Evolutionary conservation across 768 basidiomycete genomes (phyloP), one percentile per base, ranked within the genome.

Genomic region (Rhizopogon salebrosus): DNA sequence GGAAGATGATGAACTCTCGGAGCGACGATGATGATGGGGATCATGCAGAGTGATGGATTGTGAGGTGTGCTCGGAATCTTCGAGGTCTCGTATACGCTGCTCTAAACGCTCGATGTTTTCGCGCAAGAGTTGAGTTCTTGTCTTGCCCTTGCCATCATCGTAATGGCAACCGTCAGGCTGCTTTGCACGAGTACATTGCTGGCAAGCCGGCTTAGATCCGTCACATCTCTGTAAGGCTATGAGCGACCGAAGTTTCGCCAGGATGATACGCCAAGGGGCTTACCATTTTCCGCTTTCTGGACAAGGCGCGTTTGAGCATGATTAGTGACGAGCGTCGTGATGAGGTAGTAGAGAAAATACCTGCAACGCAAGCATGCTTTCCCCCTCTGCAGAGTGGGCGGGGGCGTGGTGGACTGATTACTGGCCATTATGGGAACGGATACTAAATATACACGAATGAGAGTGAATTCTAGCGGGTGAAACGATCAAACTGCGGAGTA

Each of bases 101-200:
- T 91, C 87, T 52, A 90, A 81, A 36, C 82, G 82, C 40, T 75
- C 74, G 57, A 91, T 87, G 62, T 84, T 86, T 64, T 91, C 89
- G 52, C 87, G 83, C 53, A 91, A 77, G 46, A 89, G 66, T 61
- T 90, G 88, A 0, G 89, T 90, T 55, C 87, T 77, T 41, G 87
- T 89, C 73, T 89, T 90, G 45, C 86, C 85, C 72, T 85, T 88
- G 23, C 89, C 89, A 68, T 91, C 89, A 59, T 91, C 89, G 64
- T 90, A 91, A 61, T 87, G 85, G 67, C 89, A 91, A 10, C 65
- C 72, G 3, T 89, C 85, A 48, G 72, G 73, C 64, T 89, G 89
- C 76, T 90, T 90, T 39, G 87, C 87, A 49, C 85, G 82, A 26
- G 74, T 72, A 62, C 89, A 91, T 63, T 91, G 89, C 57, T 86